These are phyloP conservation scores for Rhodotorula babjevae DNA, from an alignment of 768 basidiomycete genomes.

Conservation along the genomic window DNA sequence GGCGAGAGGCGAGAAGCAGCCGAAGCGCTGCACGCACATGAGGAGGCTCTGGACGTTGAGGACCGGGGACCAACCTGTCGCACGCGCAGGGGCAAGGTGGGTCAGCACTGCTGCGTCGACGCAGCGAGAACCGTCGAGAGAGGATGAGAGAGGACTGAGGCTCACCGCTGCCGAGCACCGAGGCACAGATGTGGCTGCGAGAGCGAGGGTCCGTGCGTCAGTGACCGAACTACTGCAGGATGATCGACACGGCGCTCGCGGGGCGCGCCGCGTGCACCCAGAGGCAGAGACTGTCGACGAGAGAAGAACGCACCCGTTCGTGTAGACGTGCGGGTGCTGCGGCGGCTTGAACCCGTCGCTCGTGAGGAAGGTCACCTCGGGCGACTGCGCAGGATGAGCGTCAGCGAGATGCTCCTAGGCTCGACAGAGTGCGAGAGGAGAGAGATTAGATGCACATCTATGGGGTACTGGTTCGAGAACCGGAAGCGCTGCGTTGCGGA, in stretches of 20 bases:
- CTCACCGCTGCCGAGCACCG: slow-evolving; percentile 64
- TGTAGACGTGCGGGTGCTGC: slow-evolving; percentile 76
- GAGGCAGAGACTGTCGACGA: no score
- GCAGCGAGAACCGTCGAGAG: no score
- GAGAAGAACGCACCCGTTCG: slow-evolving; percentile 5
- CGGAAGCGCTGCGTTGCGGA: slow-evolving; percentile 57
- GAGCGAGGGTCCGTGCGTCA: no score
- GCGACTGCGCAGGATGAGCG: slow-evolving; percentile 54
- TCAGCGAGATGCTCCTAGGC: no score
- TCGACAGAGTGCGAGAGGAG: no score
- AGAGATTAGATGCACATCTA: slow-evolving; percentile 45
- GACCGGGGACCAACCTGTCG: slow-evolving; percentile 87
- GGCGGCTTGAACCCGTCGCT: slow-evolving; percentile 63
- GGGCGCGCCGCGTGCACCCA: no score
- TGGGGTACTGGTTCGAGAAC: slow-evolving; percentile 77
- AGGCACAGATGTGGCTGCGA: slow-evolving; percentile 68
- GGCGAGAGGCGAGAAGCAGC: no score
- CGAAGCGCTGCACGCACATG: background rate
- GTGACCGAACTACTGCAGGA: no score
- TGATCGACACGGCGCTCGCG: no score
- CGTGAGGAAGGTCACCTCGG: slow-evolving; percentile 79
- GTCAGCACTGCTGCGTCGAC: background rate
- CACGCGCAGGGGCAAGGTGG: background rate
- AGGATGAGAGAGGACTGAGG: no score
- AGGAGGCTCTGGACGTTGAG: slow-evolving; percentile 51